Conservation (phyloP, 2,329 filamentous ascomycete species). For the Diaporthe citrichinensis region DNA sequence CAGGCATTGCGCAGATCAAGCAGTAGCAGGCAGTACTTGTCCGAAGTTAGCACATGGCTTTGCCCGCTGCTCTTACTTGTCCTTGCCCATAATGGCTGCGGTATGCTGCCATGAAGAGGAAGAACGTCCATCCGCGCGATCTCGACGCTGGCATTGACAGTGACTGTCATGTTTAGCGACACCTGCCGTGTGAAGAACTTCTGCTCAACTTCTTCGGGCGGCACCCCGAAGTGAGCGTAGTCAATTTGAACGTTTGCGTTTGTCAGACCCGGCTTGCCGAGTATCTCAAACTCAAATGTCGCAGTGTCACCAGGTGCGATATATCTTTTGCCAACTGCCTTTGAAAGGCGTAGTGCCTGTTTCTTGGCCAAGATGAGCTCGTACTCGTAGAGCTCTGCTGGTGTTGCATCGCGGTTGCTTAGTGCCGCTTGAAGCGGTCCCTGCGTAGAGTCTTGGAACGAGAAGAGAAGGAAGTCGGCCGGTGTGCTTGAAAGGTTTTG, state of each 20-base stretch:
- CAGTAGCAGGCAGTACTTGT: conserved; percentile 82
- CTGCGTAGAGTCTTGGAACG: conserved; percentile 91
- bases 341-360: conserved; percentile 74
- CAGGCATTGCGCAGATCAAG: conserved; percentile 92
- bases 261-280: conserved; percentile 88
- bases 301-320: conserved; percentile 78
- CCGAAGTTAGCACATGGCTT: conserved; percentile 58
- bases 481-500: conserved; percentile 83
- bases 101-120: conserved; percentile 78
- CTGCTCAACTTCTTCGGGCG: conserved; percentile 76
- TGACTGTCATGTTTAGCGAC: conserved; percentile 84
- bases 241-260: conserved; percentile 86
- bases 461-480: conserved; percentile 88
- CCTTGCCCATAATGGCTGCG: conserved; percentile 70
- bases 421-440: conserved; percentile 81
- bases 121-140: conserved; percentile 84
- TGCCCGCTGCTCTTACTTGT: conserved; percentile 52
- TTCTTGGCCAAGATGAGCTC: conserved; percentile 84
- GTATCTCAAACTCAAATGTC: conserved; percentile 85
- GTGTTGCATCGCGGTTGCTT: conserved; percentile 80
- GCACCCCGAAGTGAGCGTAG: conserved; percentile 84
- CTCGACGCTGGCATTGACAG: conserved; percentile 92
- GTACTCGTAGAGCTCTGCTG: conserved; percentile 87
- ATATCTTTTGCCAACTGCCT: conserved; percentile 65
- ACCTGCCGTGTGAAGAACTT: conserved; percentile 89